A percentile compares a stretch with the other conserved stretches of the same genome.
These are phyloP conservation scores for Hordeum vulgare DNA, from an alignment of 176 grass and related monocot genomes.

Conservation along the genomic window DNA sequence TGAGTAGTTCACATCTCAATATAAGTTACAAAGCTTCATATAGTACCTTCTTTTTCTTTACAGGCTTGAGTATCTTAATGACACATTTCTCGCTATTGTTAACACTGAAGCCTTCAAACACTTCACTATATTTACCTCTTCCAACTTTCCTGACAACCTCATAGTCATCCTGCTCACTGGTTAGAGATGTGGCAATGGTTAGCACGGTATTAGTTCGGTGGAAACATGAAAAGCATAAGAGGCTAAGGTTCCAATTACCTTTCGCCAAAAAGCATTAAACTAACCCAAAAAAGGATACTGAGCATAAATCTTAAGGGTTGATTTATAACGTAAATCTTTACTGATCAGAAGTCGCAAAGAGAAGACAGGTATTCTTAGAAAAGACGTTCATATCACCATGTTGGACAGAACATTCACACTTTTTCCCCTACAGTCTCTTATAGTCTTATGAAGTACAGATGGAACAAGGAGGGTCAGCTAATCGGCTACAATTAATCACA, in stretches of 20 bases:
- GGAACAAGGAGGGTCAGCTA: background rate
- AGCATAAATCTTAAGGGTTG: background rate
- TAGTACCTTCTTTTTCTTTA: constrained; percentile 99
- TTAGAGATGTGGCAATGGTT: constrained; percentile 18
- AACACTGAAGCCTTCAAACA: constrained; percentile 94
- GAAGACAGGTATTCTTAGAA: background rate
- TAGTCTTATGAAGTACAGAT: background rate
- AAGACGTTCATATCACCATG: background rate
- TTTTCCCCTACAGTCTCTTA: background rate
- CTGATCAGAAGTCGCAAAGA: background rate
- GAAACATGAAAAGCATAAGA: background rate
- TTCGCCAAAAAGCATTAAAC: background rate
- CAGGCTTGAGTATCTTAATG: constrained; percentile 99
- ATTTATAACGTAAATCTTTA: background rate
- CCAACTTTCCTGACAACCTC: constrained; percentile 94
- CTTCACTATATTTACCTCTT: constrained; percentile 98
- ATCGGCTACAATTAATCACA: background rate
- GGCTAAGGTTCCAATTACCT: background rate
- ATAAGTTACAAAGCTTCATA: background rate
- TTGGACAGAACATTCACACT: background rate
- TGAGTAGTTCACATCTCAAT: background rate
- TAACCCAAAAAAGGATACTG: background rate
- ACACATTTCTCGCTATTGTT: constrained; percentile 86
- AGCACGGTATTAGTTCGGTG: background rate
- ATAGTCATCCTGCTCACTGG: constrained; percentile 94